phyloP scores from a whole-genome alignment of 169 alveolate species.

The Theileria equi region DNA sequence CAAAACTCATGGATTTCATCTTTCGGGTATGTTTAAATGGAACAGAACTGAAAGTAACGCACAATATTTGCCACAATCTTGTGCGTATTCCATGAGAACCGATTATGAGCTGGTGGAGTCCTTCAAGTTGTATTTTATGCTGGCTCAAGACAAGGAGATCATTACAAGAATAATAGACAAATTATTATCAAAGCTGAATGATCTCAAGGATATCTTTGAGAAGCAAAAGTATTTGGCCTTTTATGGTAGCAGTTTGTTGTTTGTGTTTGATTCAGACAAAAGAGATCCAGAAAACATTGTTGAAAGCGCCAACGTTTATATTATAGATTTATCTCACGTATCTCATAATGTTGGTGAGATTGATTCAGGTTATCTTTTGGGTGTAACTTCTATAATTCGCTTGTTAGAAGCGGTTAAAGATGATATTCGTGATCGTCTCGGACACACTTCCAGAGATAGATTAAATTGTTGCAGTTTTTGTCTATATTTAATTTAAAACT shows the following conservation, averaged over 20 bases:
- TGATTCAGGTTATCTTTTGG: slow-evolving; percentile 67
- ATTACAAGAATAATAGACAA: slow-evolving; percentile 36
- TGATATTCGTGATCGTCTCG: neutral
- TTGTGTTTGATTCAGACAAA: slow-evolving; percentile 66
- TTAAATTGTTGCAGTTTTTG: neutral
- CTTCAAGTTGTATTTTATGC: slow-evolving; percentile 55
- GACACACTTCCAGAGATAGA: neutral
- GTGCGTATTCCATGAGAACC: slow-evolving; percentile 48
- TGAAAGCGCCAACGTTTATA: slow-evolving; percentile 42
- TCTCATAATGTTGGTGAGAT: slow-evolving; percentile 43
- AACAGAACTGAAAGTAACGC: slow-evolving; percentile 27
- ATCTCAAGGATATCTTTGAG: slow-evolving; percentile 54
- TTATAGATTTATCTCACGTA: slow-evolving; percentile 74
- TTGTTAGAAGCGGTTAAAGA: slow-evolving; percentile 13
- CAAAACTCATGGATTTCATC: slow-evolving; percentile 68
- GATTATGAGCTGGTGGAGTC: slow-evolving; percentile 45
- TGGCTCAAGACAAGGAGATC: slow-evolving; percentile 35
- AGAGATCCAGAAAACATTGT: slow-evolving; percentile 13
- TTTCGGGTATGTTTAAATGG: slow-evolving; percentile 72
- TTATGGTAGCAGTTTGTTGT: slow-evolving; percentile 68
- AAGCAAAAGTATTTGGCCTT: slow-evolving; percentile 63
- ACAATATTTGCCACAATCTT: slow-evolving; percentile 56
- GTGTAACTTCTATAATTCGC: slow-evolving; percentile 25
- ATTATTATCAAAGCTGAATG: slow-evolving; percentile 37
- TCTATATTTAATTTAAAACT: neutral